Percentiles rank a stretch among this genome's conserved stretches.
Conservation (phyloP, 495 filamentous ascomycete genomes). For the Lindgomyces ingoldianus region DNA sequence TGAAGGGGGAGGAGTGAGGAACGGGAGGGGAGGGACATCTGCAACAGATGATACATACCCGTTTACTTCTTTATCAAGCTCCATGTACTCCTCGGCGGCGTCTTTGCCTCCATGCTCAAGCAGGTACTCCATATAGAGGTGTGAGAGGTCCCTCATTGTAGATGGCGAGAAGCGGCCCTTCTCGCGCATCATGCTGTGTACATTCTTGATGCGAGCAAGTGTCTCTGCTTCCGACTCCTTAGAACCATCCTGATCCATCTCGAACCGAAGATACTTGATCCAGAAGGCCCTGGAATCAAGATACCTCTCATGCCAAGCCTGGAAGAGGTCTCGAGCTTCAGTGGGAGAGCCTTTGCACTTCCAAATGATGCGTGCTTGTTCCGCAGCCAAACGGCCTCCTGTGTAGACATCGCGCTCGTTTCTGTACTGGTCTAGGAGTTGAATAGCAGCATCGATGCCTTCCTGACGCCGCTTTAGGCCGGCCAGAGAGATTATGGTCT, state of each 20-base stretch:
- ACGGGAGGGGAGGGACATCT: conserved; percentile 15
- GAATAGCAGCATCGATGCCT: conserved; percentile 84
- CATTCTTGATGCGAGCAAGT: conserved; percentile 72
- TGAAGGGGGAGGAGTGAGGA: conserved; percentile 4
- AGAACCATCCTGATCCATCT: conserved; percentile 71
- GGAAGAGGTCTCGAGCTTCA: conserved; percentile 83
- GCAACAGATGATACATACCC: conserved; percentile 51
- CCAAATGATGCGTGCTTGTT: conserved; percentile 89
- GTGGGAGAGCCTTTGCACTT: conserved; percentile 83
- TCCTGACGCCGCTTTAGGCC: conserved; percentile 82
- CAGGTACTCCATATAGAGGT: conserved; percentile 81
- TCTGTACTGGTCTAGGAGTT: conserved; percentile 78
- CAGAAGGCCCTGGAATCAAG: conserved; percentile 88
- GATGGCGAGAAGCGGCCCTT: conserved; percentile 70
- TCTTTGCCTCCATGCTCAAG: conserved; percentile 81
- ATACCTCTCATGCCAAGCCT: conserved; percentile 81
- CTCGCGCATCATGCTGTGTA: conserved; percentile 73
- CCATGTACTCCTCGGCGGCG: conserved; percentile 81
- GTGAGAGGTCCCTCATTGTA: conserved; percentile 73
- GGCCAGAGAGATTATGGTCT: conserved; percentile 86
- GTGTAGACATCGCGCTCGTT: conserved; percentile 70
- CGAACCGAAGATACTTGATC: conserved; percentile 85
- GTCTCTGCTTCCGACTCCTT: conserved; percentile 68
- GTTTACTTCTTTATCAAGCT: conserved; percentile 81
- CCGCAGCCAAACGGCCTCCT: conserved; percentile 83